Evolutionary conservation across 768 basidiomycete genomes (phyloP), one percentile per base, ranked within the genome.

Genomic region (Terana coerulea): DNA sequence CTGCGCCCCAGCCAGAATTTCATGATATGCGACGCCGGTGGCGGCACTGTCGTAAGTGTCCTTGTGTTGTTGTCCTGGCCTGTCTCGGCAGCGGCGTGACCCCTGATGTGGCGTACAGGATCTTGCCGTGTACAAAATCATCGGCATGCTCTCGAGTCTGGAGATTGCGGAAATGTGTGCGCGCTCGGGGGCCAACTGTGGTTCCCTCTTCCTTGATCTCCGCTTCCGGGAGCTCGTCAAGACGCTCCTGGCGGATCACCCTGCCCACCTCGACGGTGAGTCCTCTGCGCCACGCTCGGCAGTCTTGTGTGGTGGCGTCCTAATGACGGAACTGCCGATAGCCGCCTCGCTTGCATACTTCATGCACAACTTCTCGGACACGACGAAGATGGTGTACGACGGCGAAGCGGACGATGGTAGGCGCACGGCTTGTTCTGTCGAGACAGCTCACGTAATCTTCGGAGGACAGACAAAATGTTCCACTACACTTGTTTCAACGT

Each of bases 101-200:
- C n/a, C n/a, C n/a, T n/a, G n/a, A n/a, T n/a, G n/a, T n/a, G n/a
- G n/a, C n/a, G n/a, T n/a, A n/a, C 43, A 73, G 71, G 74, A 77
- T 50, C 64, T 75, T 3, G 74, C 73, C 5, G 68, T 72, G 10
- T 78, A 77, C 66, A 71, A 71, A 76, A 87, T 94, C 43, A 88
- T 88, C 48, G 92, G 91, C 4, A 79, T 88, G 57, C 75, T 89
- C 66, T 73, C 83, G 10, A 80, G 82, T 61, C 78, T 94, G n/a
- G 91, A 94, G 67, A 92, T 95, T 53, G 91, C 91, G 39, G 92
- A 95, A 69, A 86, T 94, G 71, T 88, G 87, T 55, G 90, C 90
- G 12, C 77, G 91, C 48, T 90, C 88, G 41, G 91, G 92, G 2
- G 86, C 88, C 6, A 93, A 88, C 62, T 91, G 89, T 60, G 92